Base-by-base conservation (phyloP, 2,329 filamentous ascomycete genomes). In the Dothistroma pini region DNA sequence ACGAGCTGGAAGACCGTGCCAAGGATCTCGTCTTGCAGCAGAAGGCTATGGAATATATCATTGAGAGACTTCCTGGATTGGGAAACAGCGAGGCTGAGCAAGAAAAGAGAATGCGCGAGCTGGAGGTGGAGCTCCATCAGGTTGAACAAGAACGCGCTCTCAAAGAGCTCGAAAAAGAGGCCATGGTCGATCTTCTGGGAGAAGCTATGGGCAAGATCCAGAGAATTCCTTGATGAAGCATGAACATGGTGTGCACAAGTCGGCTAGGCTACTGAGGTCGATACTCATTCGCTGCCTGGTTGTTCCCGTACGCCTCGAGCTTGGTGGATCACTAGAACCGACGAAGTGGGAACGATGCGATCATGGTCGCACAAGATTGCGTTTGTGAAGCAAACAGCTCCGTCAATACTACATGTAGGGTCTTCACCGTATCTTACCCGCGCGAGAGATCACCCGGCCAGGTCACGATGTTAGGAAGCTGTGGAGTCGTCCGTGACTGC, bases 31-130 rank as follows among this genome's bases (percentile, higher is more conserved):
- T 93, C 60, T 75, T 89, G 60, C 91, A 93, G 71, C 88, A 92
- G 69, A 89, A 93, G 77, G 89, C 93, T 77, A 91, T 95, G 63
- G 90, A 95, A 74, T 81, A 85, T 50, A 78, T 95, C 53, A 89
- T 93, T 60, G 88, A 86, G 16, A 84, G 83, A 22, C 80, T 96
- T 1, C 91, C 91, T 0, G 91, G 91, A 0, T 79, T 95, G 22
- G 88, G 91, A 50, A 90, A 87, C 64, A 93, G 88, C 70, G 89
- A 93, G 73, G 81, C 84, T 64, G 88, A 92, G 70, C 91, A 96
- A 75, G 83, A 89, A 71, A 81, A 83, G 66, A 83, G 84, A 55
- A 79, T 82, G 72, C 69, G 72, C 55, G 76, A 76, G 66, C 63
- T 81, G 62, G 77, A 81, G 69, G 68, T 63, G 47, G 73, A 80